These are phyloP conservation scores for Trypanosoma scelopori DNA, from an alignment of 208 protist genomes.

Conservation along the genomic window DNA sequence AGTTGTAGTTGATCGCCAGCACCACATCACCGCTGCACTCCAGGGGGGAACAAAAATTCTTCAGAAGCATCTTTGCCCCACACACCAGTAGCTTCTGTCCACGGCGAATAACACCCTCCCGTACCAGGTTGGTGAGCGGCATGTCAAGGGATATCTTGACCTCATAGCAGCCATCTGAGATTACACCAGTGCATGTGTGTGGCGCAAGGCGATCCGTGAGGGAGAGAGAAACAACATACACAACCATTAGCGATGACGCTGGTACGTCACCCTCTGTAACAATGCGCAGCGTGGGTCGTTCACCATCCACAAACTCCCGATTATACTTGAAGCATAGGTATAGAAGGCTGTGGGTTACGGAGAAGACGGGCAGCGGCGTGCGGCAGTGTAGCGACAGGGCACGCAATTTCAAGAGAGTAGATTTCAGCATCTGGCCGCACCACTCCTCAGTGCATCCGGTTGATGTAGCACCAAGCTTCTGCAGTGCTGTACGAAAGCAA, in stretches of 20 bases:
- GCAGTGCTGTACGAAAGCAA: slow-evolving; percentile 50
- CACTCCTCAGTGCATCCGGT: slow-evolving; percentile 43
- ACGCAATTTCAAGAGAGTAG: slow-evolving; percentile 39
- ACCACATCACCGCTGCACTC: slow-evolving; percentile 54
- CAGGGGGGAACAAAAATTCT: slow-evolving; percentile 42
- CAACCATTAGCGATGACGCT: slow-evolving; percentile 51
- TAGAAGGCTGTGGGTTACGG: slow-evolving; percentile 23
- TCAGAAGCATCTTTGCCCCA: slow-evolving; percentile 51
- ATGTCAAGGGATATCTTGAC: slow-evolving; percentile 63
- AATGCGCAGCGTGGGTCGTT: slow-evolving; percentile 61
- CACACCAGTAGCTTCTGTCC: slow-evolving; percentile 70
- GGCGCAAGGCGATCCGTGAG: slow-evolving; percentile 43
- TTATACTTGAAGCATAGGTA: slow-evolving; percentile 80
- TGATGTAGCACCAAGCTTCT: slow-evolving; percentile 41
- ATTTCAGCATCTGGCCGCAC: slow-evolving; percentile 54
- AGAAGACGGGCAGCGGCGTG: slow-evolving; percentile 19
- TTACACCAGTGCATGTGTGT: slow-evolving; percentile 55
- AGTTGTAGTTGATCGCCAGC: slow-evolving; percentile 77
- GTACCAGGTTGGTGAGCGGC: slow-evolving; percentile 66
- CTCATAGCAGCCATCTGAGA: slow-evolving; percentile 81
- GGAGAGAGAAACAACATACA: slow-evolving; percentile 38
- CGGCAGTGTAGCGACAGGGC: slow-evolving; percentile 19
- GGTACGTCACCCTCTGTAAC: slow-evolving; percentile 71
- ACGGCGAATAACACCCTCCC: slow-evolving; percentile 49
- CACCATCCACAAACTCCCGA: slow-evolving; percentile 65